Base-by-base conservation (phyloP, 495 filamentous ascomycete genomes). In the Penicillium chermesinum region DNA sequence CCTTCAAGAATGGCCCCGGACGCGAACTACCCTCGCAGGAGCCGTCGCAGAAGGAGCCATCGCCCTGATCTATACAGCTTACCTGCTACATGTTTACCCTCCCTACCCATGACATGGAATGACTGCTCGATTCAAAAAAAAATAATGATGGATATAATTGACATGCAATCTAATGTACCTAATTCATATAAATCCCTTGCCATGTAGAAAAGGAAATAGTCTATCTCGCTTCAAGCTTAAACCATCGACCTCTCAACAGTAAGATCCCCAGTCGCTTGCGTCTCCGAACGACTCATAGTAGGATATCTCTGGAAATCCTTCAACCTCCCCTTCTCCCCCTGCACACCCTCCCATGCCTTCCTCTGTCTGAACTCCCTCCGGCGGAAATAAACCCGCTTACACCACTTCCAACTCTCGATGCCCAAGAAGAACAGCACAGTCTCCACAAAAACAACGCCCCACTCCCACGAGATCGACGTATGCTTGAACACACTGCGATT, bases 401-500 rank as follows among this genome's bases (percentile, higher is more conserved):
- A 71, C 68, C 73, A 83, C 69, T 87, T 86, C 82, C 84, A 88
- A 15, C 57, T 42, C 66, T 88, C 85, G 14, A 82, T 71, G 7
- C 83, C 84, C 5, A 66, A 51, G 52, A 87, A 79, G 66, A 87
- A 87, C 8, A 88, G 50, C 4, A 73, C 53, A 1, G 78, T 73
- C 40, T 77, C 78, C 13, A 81, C 63, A 51, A 87, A 62, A 16
- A 72, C 83, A 55, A 87, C 74, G 5, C 66, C 74, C 84, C 85
- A 87, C 62, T 87, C 85, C 85, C 85, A 88, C 19, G 68, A 75
- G 47, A 89, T 87, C 3, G 78, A 71, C n/a, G 63, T 66, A 55
- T 88, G 85, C 58, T 82, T 85, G 67, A 89, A 88, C 16, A 89
- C 83, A 2, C 69, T 64, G 20, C 70, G 67, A 62, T 86, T 89